Evolutionary conservation across 1,139 yeast genomes (phyloP), one percentile per base, ranked within the genome.

Genomic region (Nakaseomyces uthaithaninus): DNA sequence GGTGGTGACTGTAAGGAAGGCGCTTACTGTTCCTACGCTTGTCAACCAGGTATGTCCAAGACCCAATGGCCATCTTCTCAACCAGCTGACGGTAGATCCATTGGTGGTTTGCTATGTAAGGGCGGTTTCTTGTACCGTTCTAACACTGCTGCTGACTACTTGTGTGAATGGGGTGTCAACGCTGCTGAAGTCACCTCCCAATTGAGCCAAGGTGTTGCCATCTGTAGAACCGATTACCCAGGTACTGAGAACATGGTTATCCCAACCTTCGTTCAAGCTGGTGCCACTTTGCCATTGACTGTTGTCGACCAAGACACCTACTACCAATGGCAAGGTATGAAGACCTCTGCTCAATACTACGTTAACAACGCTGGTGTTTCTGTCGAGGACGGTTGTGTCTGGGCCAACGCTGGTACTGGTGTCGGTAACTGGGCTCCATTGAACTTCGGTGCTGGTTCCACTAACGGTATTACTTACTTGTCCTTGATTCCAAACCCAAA

Each of bases 341-440:
- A 74, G 55, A 89, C 97, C 42, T 84, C 95, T 45, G 82, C 95
- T 53, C 97, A 89, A 71, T 89, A 83, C 75, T 89, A 89, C 67
- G 97, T 89, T 51, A 89, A 89, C 78, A 75, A 89, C 60, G 95
- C 95, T 42, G 96, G 96, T 69, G 87, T 87, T 50, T 72, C 81
- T 45, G 76, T 75, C 60, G 77, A 77, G 63, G 87, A 85, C 49
- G 97, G 95, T 53, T 89, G 97, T 72, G 65, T 81, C 55, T 89
- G 97, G 97, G 94, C 95, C 62, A 63, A 75, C 36, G 57, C 72
- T 12, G 85, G 87, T 48, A 70, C 85, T 35, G 86, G 83, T 55
- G 67, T 81, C 50, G 97, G 97, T 67, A 89, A 89, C 82, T 91
- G 95, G 94, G 94, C 97, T 51, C 97, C 97, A 56, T 72, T 91